Percentiles rank a stretch among this genome's conserved stretches.
Conservation (phyloP, 2,329 filamentous ascomycete genomes). For the Aphanoascus verrucosus region DNA sequence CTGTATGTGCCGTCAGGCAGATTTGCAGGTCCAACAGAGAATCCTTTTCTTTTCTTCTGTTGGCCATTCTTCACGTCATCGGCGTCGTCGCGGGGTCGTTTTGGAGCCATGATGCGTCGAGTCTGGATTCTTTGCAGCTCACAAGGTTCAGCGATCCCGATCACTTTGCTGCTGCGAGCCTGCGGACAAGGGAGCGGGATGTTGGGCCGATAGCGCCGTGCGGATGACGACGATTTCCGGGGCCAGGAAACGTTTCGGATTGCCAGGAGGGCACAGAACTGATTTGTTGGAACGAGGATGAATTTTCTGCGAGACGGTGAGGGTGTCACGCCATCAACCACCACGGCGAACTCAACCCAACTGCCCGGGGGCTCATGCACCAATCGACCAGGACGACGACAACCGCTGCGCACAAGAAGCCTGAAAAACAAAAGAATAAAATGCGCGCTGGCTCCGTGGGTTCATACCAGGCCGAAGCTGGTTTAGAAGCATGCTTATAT, state of each 20-base stretch:
- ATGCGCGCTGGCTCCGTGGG: not conserved
- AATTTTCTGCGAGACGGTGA: too few relatives aligned
- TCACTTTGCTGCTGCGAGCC: not conserved
- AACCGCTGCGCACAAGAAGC: not conserved
- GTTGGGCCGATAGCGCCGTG: not conserved
- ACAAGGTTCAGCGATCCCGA: not conserved
- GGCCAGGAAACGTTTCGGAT: not conserved
- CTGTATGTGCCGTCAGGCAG: conserved; percentile 80
- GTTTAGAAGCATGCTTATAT: conserved; percentile 3
- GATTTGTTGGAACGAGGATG: not conserved
- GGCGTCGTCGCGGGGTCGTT: conserved; percentile 16
- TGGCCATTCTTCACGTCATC: conserved; percentile 3
- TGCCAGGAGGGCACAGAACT: not conserved
- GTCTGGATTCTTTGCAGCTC: not conserved
- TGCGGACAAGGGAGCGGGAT: not conserved
- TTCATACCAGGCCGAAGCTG: conserved; percentile 1
- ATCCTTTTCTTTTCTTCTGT: conserved; percentile 54
- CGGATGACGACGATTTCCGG: not conserved
- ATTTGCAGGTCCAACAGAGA: conserved; percentile 79
- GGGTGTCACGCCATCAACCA: too few relatives aligned
- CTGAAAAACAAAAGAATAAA: conserved; percentile 1
- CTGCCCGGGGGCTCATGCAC: too few relatives aligned
- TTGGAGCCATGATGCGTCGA: conserved; percentile 13
- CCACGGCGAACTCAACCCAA: too few relatives aligned
- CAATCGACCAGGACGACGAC: not conserved